phyloP scores from a whole-genome alignment of 2,329 filamentous ascomycete genomes.

The Periconia sp. region DNA sequence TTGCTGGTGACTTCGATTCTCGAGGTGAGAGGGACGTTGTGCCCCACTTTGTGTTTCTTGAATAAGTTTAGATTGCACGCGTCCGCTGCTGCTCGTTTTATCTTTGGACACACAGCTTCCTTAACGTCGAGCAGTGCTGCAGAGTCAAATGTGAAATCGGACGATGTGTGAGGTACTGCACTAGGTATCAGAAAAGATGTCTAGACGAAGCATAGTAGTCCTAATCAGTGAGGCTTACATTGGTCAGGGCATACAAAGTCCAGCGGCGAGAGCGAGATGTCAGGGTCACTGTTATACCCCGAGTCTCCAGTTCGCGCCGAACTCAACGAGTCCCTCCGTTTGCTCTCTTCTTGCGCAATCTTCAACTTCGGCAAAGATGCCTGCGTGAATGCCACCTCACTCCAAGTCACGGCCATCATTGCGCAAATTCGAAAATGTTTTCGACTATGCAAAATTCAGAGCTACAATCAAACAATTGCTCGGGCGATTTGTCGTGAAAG shows the following conservation, averaged over 20 bases:
- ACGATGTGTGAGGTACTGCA: slow-evolving; percentile 7
- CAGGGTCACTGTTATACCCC: slow-evolving; percentile 38
- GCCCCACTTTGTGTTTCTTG: slow-evolving; percentile 13
- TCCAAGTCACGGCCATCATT: slow-evolving; percentile 7
- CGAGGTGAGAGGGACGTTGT: neutral
- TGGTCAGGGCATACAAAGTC: slow-evolving; percentile 22
- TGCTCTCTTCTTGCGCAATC: slow-evolving; percentile 17
- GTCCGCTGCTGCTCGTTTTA: slow-evolving; percentile 1
- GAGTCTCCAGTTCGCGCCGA: slow-evolving; percentile 36
- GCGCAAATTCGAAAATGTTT: slow-evolving; percentile 9
- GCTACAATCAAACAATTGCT: neutral
- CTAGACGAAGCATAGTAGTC: too few species aligned
- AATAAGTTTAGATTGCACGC: slow-evolving; percentile 7
- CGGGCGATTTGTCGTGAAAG: too few species aligned
- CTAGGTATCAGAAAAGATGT: neutral
- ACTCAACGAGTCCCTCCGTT: slow-evolving; percentile 32
- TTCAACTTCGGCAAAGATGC: slow-evolving; percentile 23
- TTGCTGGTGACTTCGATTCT: slow-evolving; percentile 12
- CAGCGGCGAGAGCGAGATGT: slow-evolving; percentile 32
- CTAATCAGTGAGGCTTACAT: slow-evolving; percentile 21
- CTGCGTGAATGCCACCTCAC: slow-evolving; percentile 9
- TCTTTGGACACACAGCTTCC: slow-evolving; percentile 3
- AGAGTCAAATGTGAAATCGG: slow-evolving; percentile 11
- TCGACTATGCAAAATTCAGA: neutral
- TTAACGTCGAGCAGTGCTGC: slow-evolving; percentile 11